phyloP scores from a whole-genome alignment of 805 yeast genomes.

The Isabelozyma heimii region DNA sequence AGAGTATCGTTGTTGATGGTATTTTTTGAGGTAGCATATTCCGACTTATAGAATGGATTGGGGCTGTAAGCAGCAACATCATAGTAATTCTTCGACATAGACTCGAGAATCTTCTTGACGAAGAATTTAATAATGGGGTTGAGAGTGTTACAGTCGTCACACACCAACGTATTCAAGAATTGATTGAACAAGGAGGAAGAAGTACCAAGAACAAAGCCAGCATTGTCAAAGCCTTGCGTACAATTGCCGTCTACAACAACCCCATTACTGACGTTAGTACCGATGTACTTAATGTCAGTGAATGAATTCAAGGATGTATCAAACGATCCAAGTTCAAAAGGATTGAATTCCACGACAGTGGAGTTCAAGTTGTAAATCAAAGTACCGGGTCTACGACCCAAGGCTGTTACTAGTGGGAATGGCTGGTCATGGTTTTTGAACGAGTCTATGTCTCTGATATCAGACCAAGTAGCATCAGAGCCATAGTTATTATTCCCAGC shows the following conservation, averaged over 20 bases:
- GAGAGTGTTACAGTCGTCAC: conserved; percentile 27
- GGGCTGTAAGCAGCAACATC: conserved; percentile 37
- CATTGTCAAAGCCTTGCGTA: conserved; percentile 36
- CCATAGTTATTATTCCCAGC: conserved; percentile 20
- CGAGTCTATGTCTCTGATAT: conserved; percentile 20
- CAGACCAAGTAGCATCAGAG: conserved; percentile 30
- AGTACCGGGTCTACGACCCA: conserved; percentile 35
- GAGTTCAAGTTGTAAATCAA: conserved; percentile 30
- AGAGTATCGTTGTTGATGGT: conserved; percentile 28
- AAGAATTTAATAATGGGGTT: conserved; percentile 22
- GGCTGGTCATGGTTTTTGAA: conserved; percentile 40
- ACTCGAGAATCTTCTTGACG: conserved; percentile 19
- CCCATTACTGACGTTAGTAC: conserved; percentile 33
- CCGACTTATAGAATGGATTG: conserved; percentile 33
- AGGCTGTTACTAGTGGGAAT: conserved; percentile 35
- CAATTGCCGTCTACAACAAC: conserved; percentile 21
- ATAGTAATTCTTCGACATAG: conserved; percentile 19
- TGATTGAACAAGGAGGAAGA: conserved; percentile 39
- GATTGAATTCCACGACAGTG: conserved; percentile 39
- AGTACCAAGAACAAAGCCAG: conserved; percentile 38
- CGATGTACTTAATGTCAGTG: conserved; percentile 35
- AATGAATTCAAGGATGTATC: conserved; percentile 38
- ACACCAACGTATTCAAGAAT: conserved; percentile 31
- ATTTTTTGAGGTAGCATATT: conserved; percentile 25
- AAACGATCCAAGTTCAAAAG: conserved; percentile 42